Base-by-base conservation (phyloP, 768 basidiomycete genomes). In the Mycena epipterygia region DNA sequence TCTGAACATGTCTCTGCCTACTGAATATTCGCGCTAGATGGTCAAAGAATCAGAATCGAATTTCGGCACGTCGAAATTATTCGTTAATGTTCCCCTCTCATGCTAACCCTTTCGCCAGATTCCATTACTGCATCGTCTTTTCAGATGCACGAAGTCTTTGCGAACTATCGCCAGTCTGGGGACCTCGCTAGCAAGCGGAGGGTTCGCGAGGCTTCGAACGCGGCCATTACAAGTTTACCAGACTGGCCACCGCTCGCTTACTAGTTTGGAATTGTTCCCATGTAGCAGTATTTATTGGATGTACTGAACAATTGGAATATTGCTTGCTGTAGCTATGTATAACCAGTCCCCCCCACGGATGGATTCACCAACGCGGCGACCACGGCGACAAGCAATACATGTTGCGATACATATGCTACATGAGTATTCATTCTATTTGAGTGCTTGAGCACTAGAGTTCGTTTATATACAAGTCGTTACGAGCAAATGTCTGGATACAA, bases 141-240 rank as follows among this genome's bases (percentile, higher is more conserved):
- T 79, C 94, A 95, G 81, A 89, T 95, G 82, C 86, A 88, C 72
- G 94, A 95, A 76, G 92, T 93, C 23, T 89, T 88, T 73, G 73
- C 83, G 23, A 90, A 90, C 11, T 95, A 95, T 75, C 88, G 93
- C 32, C 92, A 93, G 53, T 94, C 94, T 9, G 84, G 85, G 3
- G 94, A 95, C 78, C 62, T 83, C 30, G 88, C 91, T 8, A 91
- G 92, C 75, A 95, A 93, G 78, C 84, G 84, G 25, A 89, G 93
- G 27, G 94, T 95, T 13, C 88, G 92, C 35, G 93, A 95, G 78
- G 89, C 91, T 4, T 90, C 90, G 57, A 95, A 95, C 75, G 92
- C 93, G 16, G 91, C 94, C 8, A 77, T 95, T 52, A 84, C 84
- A 44, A 85, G 86, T 46, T 79, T 95, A n/a, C 93, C 94, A 2